Percentiles rank a stretch among this genome's conserved stretches.
These are phyloP conservation scores for Chaetomiaceae sp. DNA, from an alignment of 2,329 filamentous ascomycete species.

Conservation along the genomic window DNA sequence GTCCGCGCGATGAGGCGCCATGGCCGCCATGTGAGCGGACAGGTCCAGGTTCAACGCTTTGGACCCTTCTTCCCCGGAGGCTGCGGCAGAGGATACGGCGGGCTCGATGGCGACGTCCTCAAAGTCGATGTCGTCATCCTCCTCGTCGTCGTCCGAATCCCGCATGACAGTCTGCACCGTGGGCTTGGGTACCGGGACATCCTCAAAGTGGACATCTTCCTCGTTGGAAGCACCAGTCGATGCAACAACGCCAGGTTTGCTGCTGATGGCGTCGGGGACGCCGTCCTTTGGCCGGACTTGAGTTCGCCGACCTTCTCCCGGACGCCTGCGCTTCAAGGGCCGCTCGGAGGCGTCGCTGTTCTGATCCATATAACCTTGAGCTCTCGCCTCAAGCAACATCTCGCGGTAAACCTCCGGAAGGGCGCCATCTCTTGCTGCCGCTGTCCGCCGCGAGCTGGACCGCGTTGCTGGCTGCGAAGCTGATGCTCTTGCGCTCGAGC, in stretches of 20 bases:
- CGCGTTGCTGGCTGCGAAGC: background rate
- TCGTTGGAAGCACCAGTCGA: constrained; percentile 34
- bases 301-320: constrained; percentile 29
- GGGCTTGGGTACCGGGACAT: constrained; percentile 44
- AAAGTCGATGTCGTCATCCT: constrained; percentile 41
- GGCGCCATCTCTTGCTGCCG: background rate
- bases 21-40: constrained; percentile 40
- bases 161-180: constrained; percentile 49
- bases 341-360: constrained; percentile 28
- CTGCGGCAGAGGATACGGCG: constrained; percentile 16
- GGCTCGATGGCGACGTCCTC: constrained; percentile 46
- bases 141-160: constrained; percentile 42
- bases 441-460: background rate
- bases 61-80: constrained; percentile 28
- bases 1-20: constrained; percentile 33
- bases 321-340: constrained; percentile 39
- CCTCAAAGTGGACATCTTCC: constrained; percentile 46
- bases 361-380: background rate
- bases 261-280: background rate
- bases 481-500: constrained; percentile 12
- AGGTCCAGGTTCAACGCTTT: constrained; percentile 50
- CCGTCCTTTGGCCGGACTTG: background rate
- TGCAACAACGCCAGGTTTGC: too few relatives aligned
- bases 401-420: constrained; percentile 24
- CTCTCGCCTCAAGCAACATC: constrained; percentile 19